These are phyloP conservation scores for Edaphochlamys debaryana DNA, from an alignment of 139 green algal species.

Conservation along the genomic window DNA sequence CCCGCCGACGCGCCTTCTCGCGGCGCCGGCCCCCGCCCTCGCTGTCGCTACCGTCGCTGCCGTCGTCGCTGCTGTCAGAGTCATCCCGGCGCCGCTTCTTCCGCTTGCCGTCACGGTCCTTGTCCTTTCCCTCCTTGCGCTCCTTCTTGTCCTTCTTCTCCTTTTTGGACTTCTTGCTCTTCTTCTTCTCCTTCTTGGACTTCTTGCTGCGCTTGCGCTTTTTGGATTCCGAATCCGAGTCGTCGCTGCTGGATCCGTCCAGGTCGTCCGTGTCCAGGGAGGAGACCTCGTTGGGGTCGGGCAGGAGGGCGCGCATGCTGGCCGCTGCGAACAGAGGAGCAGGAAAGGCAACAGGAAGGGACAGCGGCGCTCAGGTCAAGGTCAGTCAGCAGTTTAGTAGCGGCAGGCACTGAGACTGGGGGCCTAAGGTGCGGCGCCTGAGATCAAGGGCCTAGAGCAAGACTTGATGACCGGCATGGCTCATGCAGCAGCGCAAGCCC, in stretches of 20 bases:
- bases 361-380: not conserved
- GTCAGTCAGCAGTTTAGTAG: too few species aligned
- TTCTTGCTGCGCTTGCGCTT: slow-evolving; percentile 41
- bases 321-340: slow-evolving; percentile 6
- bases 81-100: slow-evolving; percentile 3
- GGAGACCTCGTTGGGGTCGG: slow-evolving; percentile 32
- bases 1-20: not conserved
- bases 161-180: slow-evolving; percentile 46
- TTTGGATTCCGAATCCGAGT: slow-evolving; percentile 35
- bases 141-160: slow-evolving; percentile 53
- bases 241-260: slow-evolving; percentile 29
- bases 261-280: not conserved
- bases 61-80: not conserved
- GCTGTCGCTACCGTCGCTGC: slow-evolving; percentile 12
- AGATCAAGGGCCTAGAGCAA: too few species aligned
- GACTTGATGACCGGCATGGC: too few species aligned
- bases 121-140: slow-evolving; percentile 33
- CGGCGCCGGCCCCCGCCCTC: not conserved
- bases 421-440: too few species aligned
- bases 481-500: too few species aligned
- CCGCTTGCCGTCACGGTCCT: too few species aligned
- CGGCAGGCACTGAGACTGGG: too few species aligned
- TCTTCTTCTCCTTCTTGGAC: slow-evolving; percentile 46
- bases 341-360: not conserved
- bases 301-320: slow-evolving; percentile 46